phyloP scores from a whole-genome alignment of 495 filamentous ascomycete species.

The Podospora pseudopauciseta region DNA sequence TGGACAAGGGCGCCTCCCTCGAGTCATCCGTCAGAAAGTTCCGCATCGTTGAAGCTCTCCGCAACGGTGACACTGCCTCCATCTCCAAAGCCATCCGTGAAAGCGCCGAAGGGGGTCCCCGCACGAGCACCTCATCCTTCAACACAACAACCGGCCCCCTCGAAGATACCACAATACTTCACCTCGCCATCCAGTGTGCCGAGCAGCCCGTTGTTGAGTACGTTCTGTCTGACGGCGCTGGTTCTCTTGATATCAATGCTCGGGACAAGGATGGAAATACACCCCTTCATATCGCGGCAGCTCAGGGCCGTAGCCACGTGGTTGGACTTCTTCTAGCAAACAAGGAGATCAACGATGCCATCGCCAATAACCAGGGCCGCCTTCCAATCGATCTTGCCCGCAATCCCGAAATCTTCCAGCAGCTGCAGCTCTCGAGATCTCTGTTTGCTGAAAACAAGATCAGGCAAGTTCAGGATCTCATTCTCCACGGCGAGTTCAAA shows the following conservation, averaged over 20 bases:
- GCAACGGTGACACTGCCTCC: conserved; percentile 83
- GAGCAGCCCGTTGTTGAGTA: conserved; percentile 95
- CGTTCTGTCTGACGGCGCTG: conserved; percentile 67
- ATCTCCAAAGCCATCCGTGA: conserved; percentile 88
- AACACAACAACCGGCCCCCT: conserved; percentile 45
- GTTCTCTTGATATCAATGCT: conserved; percentile 76
- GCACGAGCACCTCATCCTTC: conserved; percentile 54
- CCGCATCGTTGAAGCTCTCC: conserved; percentile 84
- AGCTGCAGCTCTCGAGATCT: conserved; percentile 85
- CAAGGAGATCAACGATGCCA: conserved; percentile 78
- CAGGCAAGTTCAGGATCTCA: conserved; percentile 72
- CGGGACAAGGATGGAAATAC: conserved; percentile 92
- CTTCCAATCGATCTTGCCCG: conserved; percentile 84
- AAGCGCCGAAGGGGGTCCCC: conserved; percentile 44
- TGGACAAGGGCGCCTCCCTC: conserved; percentile 57
- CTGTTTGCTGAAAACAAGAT: conserved; percentile 85
- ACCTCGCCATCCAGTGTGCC: conserved; percentile 95
- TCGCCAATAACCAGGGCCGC: conserved; percentile 85
- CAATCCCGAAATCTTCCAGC: conserved; percentile 91
- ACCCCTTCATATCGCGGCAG: conserved; percentile 81
- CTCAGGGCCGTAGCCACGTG: conserved; percentile 71
- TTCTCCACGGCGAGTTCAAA: conserved; percentile 69
- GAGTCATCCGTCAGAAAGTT: conserved; percentile 94
- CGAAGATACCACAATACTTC: conserved; percentile 82
- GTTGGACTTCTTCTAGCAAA: conserved; percentile 78